Conservation (phyloP, 805 yeast genomes). For the Priceomyces haplophilus region DNA sequence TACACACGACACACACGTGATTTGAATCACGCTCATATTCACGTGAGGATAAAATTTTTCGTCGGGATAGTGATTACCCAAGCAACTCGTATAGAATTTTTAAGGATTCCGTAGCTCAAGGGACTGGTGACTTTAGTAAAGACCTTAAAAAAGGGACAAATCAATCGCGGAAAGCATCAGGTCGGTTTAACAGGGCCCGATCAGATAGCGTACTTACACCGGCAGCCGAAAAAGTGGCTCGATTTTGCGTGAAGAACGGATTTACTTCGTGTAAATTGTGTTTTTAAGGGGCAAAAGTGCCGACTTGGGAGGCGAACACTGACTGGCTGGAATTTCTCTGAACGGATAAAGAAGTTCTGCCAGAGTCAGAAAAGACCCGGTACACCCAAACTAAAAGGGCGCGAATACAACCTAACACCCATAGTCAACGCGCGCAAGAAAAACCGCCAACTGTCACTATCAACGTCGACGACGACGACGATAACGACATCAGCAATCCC, state of each 20-base stretch:
- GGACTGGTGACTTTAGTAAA: neutral
- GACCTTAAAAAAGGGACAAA: neutral
- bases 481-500: neutral
- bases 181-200: neutral
- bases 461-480: neutral
- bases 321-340: slow-evolving; percentile 2
- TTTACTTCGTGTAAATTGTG: slow-evolving; percentile 1
- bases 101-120: neutral
- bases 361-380: slow-evolving; percentile 12
- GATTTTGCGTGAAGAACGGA: neutral
- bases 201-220: neutral
- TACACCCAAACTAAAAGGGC: slow-evolving; percentile 20
- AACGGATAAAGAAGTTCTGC: neutral
- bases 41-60: neutral
- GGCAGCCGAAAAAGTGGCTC: neutral
- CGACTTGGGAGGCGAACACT: slow-evolving; percentile 4
- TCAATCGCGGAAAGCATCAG: neutral
- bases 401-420: slow-evolving; percentile 1
- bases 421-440: neutral
- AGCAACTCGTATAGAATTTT: neutral
- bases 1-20: neutral
- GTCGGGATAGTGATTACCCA: neutral
- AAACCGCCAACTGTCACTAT: neutral
- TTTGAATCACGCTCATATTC: neutral
- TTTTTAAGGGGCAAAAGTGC: slow-evolving; percentile 4